phyloP scores from a whole-genome alignment of 2,329 filamentous ascomycete species.

The Sclerotinia sclerotiorum region DNA sequence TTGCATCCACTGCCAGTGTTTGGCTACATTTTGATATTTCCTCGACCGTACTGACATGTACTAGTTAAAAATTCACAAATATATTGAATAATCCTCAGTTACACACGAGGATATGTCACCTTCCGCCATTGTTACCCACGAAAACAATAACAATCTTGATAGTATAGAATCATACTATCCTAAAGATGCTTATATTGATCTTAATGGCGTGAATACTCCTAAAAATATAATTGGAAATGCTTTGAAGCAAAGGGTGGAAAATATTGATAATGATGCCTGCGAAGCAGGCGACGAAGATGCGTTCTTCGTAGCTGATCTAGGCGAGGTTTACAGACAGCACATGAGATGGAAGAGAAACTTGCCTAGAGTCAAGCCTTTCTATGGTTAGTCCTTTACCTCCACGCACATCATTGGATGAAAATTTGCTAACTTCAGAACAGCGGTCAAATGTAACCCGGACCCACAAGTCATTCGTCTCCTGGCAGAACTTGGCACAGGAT shows the following conservation, averaged over 20 bases:
- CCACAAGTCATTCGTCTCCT: constrained; percentile 84
- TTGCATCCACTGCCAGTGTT: background rate
- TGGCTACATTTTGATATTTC: background rate
- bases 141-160: constrained; percentile 42
- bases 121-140: constrained; percentile 59
- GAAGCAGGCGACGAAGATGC: constrained; percentile 93
- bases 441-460: constrained; percentile 99
- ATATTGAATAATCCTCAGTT: constrained; percentile 29
- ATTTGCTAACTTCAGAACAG: constrained; percentile 47
- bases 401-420: background rate
- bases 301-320: constrained; percentile 97
- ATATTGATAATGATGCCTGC: constrained; percentile 83
- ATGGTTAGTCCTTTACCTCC: constrained; percentile 60
- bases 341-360: constrained; percentile 96
- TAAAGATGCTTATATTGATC: constrained; percentile 35
- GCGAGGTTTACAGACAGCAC: constrained; percentile 98
- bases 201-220: constrained; percentile 46
- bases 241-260: constrained; percentile 79
- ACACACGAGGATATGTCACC: constrained; percentile 59
- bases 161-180: constrained; percentile 37
- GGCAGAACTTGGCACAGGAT: constrained; percentile 84
- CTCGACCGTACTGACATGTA: constrained; percentile 19
- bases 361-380: constrained; percentile 90
- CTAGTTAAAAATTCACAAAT: constrained; percentile 11
- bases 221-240: constrained; percentile 85